phyloP scores from a whole-genome alignment of 306 rosid genomes.

The Lotus japonicus region DNA sequence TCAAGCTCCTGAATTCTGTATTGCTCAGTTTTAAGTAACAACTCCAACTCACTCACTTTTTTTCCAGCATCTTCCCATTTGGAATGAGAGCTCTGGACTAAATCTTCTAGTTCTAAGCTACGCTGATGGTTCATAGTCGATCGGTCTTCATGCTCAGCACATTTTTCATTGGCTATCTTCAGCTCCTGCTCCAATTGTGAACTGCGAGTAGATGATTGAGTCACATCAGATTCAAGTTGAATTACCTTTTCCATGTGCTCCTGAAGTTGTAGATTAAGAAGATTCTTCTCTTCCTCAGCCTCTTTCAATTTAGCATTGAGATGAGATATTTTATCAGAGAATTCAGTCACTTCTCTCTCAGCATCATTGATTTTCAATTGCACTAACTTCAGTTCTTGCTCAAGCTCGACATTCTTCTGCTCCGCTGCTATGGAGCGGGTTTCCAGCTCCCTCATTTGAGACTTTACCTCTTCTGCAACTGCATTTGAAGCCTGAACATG shows the following conservation, averaged over 20 bases:
- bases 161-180: conserved; percentile 46
- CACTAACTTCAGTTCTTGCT: conserved; percentile 53
- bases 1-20: conserved; percentile 91
- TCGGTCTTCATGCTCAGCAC: conserved; percentile 73
- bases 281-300: conserved; percentile 53
- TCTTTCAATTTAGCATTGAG: conserved; percentile 47
- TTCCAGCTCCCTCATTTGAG: conserved; percentile 65
- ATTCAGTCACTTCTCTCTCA: conserved; percentile 57
- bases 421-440: conserved; percentile 49
- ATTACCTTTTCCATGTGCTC: conserved; percentile 48
- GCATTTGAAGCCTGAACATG: conserved; percentile 47
- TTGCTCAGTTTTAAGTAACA: conserved; percentile 79
- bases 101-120: conserved; percentile 86
- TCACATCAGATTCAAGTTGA: conserved; percentile 65
- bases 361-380: conserved; percentile 54
- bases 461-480: conserved; percentile 62
- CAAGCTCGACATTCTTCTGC: conserved; percentile 73
- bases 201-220: conserved; percentile 37
- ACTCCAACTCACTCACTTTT: conserved; percentile 73
- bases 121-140: conserved; percentile 60
- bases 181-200: conserved; percentile 68
- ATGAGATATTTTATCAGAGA: conserved; percentile 48
- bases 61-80: conserved; percentile 60
- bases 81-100: conserved; percentile 63
- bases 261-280: conserved; percentile 42